A percentile compares a stretch with the other conserved stretches of the same genome.
These are phyloP conservation scores for grape (Vitis vinifera) DNA, from an alignment of 164 flowering plant genomes.

Conservation along the genomic window ASM3070453v1 NC_081809.1:9237001-9237500, in stretches of 20 bases:
- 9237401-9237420: conserved; percentile 86
- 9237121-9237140: conserved; percentile 92
- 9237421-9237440: conserved; percentile 41
- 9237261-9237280: not conserved
- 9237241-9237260: conserved; percentile 41
- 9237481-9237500: conserved; percentile 42
- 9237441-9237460: not conserved
- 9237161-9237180: conserved; percentile 81
- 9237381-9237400: conserved; percentile 75
- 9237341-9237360: conserved; percentile 77
- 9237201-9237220: conserved; percentile 74
- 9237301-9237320: conserved; percentile 44
- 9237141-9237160: conserved; percentile 72
- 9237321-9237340: conserved; percentile 73
- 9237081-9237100: conserved; percentile 89
- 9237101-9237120: conserved; percentile 76
- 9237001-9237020: not conserved
- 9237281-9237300: not conserved
- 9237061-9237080: conserved; percentile 86
- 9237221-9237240: conserved; percentile 74
- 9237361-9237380: conserved; percentile 78
- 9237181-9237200: conserved; percentile 76
- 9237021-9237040: conserved; percentile 90
- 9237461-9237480: not conserved
- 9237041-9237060: conserved; percentile 92